Evolutionary conservation across 2,329 filamentous ascomycete genomes (phyloP).

Genomic region (Fusarium sp.): DNA sequence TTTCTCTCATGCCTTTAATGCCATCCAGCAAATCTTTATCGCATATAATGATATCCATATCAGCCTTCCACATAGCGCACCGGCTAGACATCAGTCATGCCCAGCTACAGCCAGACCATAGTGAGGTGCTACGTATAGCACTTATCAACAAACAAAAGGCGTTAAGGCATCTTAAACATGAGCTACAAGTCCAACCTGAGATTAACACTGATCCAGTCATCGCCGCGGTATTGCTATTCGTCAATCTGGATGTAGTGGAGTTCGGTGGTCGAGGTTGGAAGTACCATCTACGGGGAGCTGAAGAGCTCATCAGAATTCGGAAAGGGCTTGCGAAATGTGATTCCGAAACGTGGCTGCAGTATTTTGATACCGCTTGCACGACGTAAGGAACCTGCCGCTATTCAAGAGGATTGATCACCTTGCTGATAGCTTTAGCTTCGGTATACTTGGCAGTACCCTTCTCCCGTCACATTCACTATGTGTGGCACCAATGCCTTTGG

Average conservation of each 20-base stretch:
- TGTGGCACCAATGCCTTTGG: neutral
- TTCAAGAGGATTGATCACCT: too few species aligned
- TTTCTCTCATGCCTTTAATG: neutral
- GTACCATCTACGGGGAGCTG: neutral
- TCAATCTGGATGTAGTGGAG: neutral
- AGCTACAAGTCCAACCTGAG: neutral
- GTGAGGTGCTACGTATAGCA: neutral
- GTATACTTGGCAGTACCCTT: neutral
- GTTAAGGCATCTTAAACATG: accelerated
- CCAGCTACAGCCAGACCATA: neutral
- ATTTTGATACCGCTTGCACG: neutral
- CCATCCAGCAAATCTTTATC: neutral
- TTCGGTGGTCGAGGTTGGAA: neutral
- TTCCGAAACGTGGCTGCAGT: accelerated
- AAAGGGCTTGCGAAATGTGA: accelerated
- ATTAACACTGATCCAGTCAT: accelerated
- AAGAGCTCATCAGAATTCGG: neutral
- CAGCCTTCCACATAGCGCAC: neutral
- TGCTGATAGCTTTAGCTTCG: neutral
- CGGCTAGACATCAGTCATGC: neutral
- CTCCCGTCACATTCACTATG: accelerated
- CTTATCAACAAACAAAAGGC: neutral
- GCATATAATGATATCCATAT: neutral
- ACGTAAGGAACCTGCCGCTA: neutral
- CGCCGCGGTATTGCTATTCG: accelerated